These are phyloP conservation scores for Tylopilus cervinicoccineus DNA, from an alignment of 768 basidiomycete genomes.

Conservation along the genomic window DNA sequence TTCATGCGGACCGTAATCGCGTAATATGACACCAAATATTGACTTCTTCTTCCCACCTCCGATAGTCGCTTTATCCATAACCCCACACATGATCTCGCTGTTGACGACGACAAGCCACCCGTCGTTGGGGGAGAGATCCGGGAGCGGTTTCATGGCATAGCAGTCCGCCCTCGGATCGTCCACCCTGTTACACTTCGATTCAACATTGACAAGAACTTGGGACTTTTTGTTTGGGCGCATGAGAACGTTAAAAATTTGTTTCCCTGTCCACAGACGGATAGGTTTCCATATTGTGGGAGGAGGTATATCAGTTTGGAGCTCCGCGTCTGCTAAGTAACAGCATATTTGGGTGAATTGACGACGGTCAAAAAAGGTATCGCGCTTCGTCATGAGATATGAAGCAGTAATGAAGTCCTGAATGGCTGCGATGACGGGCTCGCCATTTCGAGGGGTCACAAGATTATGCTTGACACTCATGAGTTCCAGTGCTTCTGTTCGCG, in stretches of 20 bases:
- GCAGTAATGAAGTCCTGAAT: constrained; percentile 99
- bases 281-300: constrained; percentile 95
- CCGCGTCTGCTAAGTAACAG: constrained; percentile 89
- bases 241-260: constrained; percentile 96
- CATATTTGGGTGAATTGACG: constrained; percentile 96
- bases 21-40: constrained; percentile 94
- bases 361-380: constrained; percentile 91
- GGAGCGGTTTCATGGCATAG: constrained; percentile 59
- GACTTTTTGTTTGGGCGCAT: constrained; percentile 90
- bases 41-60: constrained; percentile 99
- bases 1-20: constrained; percentile 94
- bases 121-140: constrained; percentile 93
- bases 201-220: constrained; percentile 88
- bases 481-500: constrained; percentile 92
- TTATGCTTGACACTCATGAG: constrained; percentile 98
- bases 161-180: constrained; percentile 69
- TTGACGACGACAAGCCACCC: constrained; percentile 97
- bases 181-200: constrained; percentile 91
- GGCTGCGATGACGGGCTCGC: constrained; percentile 98
- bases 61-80: constrained; percentile 97
- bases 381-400: constrained; percentile 89
- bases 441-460: constrained; percentile 95
- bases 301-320: constrained; percentile 90
- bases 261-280: constrained; percentile 92
- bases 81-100: constrained; percentile 98